These are phyloP conservation scores for Choiromyces venosus DNA, from an alignment of 495 filamentous ascomycete species.

Conservation along the genomic window DNA sequence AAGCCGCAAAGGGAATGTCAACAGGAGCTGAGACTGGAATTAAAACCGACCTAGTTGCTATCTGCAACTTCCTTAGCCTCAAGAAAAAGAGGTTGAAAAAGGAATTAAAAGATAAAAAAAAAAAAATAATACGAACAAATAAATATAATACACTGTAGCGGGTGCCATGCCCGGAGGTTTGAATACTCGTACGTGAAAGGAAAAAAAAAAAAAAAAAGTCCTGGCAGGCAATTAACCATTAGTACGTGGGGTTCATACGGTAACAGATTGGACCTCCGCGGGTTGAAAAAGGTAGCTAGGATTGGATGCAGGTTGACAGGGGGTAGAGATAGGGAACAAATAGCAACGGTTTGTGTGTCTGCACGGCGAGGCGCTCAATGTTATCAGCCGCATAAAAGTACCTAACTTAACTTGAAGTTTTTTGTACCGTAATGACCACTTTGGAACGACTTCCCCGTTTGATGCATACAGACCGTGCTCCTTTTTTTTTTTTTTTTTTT, in stretches of 20 bases:
- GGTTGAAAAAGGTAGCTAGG: slow-evolving; percentile 24
- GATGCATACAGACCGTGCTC: slow-evolving; percentile 1
- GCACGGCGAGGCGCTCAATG: slow-evolving; percentile 33
- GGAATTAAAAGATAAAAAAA: neutral
- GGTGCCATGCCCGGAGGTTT: neutral
- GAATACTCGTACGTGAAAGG: neutral
- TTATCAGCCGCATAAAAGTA: slow-evolving; percentile 39
- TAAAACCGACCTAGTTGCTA: neutral
- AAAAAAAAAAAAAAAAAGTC: neutral
- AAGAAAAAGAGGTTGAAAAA: neutral
- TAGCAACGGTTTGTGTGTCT: slow-evolving; percentile 19
- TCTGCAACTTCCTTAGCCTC: neutral
- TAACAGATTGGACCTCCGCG: slow-evolving; percentile 31
- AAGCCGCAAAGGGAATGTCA: slow-evolving; percentile 1
- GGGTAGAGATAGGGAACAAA: slow-evolving; percentile 35
- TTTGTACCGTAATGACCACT: slow-evolving; percentile 11
- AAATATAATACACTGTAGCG: neutral
- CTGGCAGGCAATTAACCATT: neutral
- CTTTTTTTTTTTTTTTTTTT: slow-evolving; percentile 4
- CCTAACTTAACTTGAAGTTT: slow-evolving; percentile 31
- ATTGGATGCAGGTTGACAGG: slow-evolving; percentile 23
- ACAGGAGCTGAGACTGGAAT: slow-evolving; percentile 1
- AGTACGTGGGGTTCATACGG: slow-evolving; percentile 29
- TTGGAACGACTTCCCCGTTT: slow-evolving; percentile 19
- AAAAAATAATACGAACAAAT: neutral